Evolutionary conservation across 139 green algal species (phyloP).

Genomic region (Dunaliella primolecta): DNA sequence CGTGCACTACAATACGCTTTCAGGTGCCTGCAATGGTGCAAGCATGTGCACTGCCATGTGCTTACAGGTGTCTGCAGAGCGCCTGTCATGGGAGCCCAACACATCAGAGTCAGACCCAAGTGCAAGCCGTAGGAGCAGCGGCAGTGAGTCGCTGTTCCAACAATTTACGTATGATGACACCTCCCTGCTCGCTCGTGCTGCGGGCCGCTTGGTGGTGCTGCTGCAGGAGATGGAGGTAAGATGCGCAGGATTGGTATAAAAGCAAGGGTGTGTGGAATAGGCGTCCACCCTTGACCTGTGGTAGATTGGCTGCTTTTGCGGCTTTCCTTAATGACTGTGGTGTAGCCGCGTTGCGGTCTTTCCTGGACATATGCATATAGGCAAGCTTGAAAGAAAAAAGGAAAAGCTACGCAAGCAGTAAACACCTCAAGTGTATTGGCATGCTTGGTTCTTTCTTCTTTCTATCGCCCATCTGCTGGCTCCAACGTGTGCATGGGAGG

Average conservation of each 20-base stretch:
- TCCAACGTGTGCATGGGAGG: no score
- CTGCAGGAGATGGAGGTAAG: background rate
- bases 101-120: background rate
- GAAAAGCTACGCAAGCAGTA: no score
- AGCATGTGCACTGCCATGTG: no score
- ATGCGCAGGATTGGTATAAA: background rate
- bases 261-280: background rate
- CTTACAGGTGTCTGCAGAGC: background rate
- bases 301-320: background rate
- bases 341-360: background rate
- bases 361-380: no score
- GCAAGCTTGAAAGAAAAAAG: no score
- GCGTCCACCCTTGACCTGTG: background rate
- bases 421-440: no score
- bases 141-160: no score
- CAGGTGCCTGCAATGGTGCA: no score
- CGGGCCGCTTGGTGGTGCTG: constrained; percentile 5
- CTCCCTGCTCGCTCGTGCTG: constrained; percentile 1
- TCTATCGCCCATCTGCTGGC: no score
- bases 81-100: no score
- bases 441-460: no score
- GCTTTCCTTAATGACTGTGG: background rate
- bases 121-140: background rate
- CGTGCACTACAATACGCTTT: no score
- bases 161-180: background rate